A percentile compares a stretch with the other conserved stretches of the same genome.
phyloP scores from a whole-genome alignment of 352 stramenopile species.

The Phytophthora sojae region DNA sequence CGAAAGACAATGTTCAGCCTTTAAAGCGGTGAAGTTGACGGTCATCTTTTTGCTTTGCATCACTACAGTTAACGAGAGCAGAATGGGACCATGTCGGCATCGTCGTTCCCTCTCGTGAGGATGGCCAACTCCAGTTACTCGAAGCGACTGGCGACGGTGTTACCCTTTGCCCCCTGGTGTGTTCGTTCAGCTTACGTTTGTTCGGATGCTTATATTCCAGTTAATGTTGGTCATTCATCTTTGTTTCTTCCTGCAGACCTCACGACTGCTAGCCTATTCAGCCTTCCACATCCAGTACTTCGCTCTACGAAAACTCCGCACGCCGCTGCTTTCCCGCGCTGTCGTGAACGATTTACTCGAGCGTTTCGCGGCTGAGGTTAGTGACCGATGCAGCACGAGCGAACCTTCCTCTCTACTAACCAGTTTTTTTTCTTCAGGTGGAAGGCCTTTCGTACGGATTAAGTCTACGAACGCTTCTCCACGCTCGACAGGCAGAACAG shows the following conservation, averaged over 20 bases:
- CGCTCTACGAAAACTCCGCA: slow-evolving; percentile 54
- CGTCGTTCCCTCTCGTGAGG: slow-evolving; percentile 43
- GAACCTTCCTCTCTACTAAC: background rate
- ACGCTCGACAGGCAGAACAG: slow-evolving; percentile 21
- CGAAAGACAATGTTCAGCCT: background rate
- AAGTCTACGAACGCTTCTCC: slow-evolving; percentile 58
- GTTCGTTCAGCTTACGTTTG: slow-evolving; percentile 1
- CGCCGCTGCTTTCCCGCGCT: slow-evolving; percentile 52
- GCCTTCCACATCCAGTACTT: slow-evolving; percentile 61
- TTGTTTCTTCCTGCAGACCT: slow-evolving; percentile 8
- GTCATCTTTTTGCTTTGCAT: background rate
- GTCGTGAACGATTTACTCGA: slow-evolving; percentile 58
- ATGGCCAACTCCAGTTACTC: slow-evolving; percentile 45
- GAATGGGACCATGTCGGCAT: slow-evolving; percentile 77
- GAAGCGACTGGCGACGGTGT: slow-evolving; percentile 75
- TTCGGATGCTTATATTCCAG: no score
- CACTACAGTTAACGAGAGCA: slow-evolving; percentile 52
- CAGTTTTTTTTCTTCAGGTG: slow-evolving; percentile 29
- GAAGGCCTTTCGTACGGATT: slow-evolving; percentile 62
- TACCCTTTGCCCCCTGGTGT: slow-evolving; percentile 57
- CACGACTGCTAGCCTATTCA: slow-evolving; percentile 36
- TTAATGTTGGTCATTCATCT: background rate
- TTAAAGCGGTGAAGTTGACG: no score
- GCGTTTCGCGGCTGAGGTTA: slow-evolving; percentile 49
- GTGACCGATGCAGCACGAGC: background rate